A percentile compares a stretch with the other conserved stretches of the same genome.
These are phyloP conservation scores for Entomortierella parvispora DNA, from an alignment of 192 early-diverging fungal genomes.

Conservation along the genomic window DNA sequence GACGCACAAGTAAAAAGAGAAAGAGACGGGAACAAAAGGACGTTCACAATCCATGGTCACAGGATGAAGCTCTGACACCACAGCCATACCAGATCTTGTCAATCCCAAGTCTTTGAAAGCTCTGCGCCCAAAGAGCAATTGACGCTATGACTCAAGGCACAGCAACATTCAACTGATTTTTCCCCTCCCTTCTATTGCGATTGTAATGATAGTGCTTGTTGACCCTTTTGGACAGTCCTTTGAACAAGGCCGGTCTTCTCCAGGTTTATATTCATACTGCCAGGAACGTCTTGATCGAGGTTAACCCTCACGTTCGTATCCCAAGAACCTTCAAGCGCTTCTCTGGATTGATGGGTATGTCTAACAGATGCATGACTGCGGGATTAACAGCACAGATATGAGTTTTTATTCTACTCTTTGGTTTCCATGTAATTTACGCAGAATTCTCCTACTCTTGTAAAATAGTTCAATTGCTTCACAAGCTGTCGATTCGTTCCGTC, in stretches of 20 bases:
- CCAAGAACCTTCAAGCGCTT: slow-evolving; percentile 99
- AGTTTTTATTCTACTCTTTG: neutral
- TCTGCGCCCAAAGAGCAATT: no score
- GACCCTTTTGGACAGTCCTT: slow-evolving; percentile 94
- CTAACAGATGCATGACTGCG: neutral
- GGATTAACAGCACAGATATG: neutral
- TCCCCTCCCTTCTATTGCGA: neutral
- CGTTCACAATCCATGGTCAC: no score
- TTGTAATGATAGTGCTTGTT: slow-evolving; percentile 84
- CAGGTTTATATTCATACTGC: slow-evolving; percentile 98
- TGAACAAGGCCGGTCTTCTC: slow-evolving; percentile 98
- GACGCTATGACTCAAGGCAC: no score
- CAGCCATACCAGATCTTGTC: no score
- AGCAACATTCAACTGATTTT: no score
- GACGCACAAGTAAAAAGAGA: no score
- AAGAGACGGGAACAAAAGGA: no score
- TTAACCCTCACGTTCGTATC: slow-evolving; percentile 97
- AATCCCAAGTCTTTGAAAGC: no score
- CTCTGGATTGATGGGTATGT: slow-evolving; percentile 92
- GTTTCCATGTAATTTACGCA: neutral
- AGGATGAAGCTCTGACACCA: no score
- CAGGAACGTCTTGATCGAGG: slow-evolving; percentile 96
- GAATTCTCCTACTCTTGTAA: neutral
- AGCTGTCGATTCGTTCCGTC: slow-evolving; percentile 92
- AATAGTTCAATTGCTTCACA: slow-evolving; percentile 96